phyloP scores from a whole-genome alignment of 306 rosid species.

The Hippophae tibetana region DNA sequence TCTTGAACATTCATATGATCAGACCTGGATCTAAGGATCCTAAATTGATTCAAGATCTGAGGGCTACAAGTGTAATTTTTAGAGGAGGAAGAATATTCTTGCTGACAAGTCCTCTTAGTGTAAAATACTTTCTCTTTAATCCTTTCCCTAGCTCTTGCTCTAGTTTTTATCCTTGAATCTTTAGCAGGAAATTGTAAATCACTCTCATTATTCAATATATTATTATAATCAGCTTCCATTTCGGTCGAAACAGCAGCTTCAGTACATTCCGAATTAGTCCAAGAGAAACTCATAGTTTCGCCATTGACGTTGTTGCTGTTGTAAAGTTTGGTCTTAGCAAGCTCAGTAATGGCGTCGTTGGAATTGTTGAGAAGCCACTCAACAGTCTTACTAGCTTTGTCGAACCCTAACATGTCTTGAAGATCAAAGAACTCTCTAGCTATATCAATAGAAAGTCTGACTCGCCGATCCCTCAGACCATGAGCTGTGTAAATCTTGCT shows the following conservation, averaged over 20 bases:
- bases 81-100: background rate
- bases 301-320: background rate
- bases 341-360: slow-evolving; percentile 59
- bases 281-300: slow-evolving; percentile 13
- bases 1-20: background rate
- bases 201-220: slow-evolving; percentile 6
- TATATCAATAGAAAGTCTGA: slow-evolving; percentile 68
- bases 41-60: slow-evolving; percentile 33
- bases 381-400: slow-evolving; percentile 85
- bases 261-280: slow-evolving; percentile 28
- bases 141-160: slow-evolving; percentile 92
- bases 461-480: slow-evolving; percentile 82
- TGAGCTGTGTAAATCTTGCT: slow-evolving; percentile 94
- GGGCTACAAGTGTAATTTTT: slow-evolving; percentile 22
- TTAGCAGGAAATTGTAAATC: slow-evolving; percentile 29
- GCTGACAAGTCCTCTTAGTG: slow-evolving; percentile 4
- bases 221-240: slow-evolving; percentile 15
- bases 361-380: slow-evolving; percentile 85
- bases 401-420: slow-evolving; percentile 92
- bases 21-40: slow-evolving; percentile 10
- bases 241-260: slow-evolving; percentile 21
- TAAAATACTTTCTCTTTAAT: slow-evolving; percentile 37
- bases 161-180: slow-evolving; percentile 66
- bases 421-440: slow-evolving; percentile 93
- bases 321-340: slow-evolving; percentile 20